Percentiles rank a stretch among this genome's conserved stretches.
Evolutionary conservation across 768 basidiomycete genomes (phyloP).

Genomic region (Tylopilus sp.): DNA sequence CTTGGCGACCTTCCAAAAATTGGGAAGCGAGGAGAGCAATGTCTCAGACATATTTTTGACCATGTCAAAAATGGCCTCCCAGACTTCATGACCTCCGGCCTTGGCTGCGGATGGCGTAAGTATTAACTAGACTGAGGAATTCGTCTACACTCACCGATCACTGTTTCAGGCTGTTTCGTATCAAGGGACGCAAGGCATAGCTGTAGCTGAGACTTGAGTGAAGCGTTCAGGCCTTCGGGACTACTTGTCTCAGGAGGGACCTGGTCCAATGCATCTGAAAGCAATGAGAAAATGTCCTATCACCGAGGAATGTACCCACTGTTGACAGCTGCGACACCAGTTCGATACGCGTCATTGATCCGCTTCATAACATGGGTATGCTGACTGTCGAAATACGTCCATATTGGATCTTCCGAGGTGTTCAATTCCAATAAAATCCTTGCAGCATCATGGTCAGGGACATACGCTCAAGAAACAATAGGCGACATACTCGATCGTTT

Average conservation of each 20-base stretch:
- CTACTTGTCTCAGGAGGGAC: conserved; percentile 32
- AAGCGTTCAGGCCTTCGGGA: conserved; percentile 38
- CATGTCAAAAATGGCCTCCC: conserved; percentile 76
- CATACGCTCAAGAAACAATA: background rate
- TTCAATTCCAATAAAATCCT: conserved; percentile 90
- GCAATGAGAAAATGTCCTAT: conserved; percentile 3
- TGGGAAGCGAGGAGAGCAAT: conserved; percentile 80
- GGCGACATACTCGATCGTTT: conserved; percentile 82
- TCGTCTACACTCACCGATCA: conserved; percentile 46
- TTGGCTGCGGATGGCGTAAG: conserved; percentile 44
- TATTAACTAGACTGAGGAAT: background rate
- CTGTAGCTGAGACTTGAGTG: conserved; percentile 57
- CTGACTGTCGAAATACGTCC: conserved; percentile 94
- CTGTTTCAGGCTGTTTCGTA: conserved; percentile 56
- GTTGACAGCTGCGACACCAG: conserved; percentile 47
- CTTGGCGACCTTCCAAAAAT: conserved; percentile 91
- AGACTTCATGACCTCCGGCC: conserved; percentile 69
- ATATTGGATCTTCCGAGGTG: conserved; percentile 84
- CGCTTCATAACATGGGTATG: conserved; percentile 80
- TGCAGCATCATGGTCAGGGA: conserved; percentile 9
- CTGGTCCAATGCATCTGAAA: conserved; percentile 47
- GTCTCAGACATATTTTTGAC: conserved; percentile 87
- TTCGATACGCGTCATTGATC: conserved; percentile 62
- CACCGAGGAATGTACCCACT: conserved; percentile 32
- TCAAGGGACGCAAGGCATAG: conserved; percentile 58